Evolutionary conservation across 2,329 filamentous ascomycete species (phyloP).

Genomic region (Penicillium sp.): DNA sequence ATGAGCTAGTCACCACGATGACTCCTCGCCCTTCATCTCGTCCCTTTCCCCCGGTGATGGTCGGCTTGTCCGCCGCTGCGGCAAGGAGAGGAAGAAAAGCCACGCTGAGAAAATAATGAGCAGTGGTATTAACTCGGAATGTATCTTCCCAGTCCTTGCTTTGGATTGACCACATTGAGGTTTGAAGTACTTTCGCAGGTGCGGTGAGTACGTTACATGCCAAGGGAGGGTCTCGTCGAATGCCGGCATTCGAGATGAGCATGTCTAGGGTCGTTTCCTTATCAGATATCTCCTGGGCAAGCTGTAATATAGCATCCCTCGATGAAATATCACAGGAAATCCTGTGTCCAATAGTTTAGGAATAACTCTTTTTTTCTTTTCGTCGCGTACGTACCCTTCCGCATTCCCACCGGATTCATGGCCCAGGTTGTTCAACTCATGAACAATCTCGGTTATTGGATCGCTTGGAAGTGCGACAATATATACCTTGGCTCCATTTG

Average conservation of each 20-base stretch:
- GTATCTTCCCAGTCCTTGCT: conserved; percentile 52
- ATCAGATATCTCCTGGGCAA: conserved; percentile 38
- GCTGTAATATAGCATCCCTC: conserved; percentile 46
- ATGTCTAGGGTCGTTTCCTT: conserved; percentile 51
- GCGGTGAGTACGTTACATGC: conserved; percentile 52
- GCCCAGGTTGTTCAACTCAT: conserved; percentile 47
- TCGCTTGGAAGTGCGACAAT: conserved; percentile 48
- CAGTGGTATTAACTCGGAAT: conserved; percentile 55
- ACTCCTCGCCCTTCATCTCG: conserved; percentile 50
- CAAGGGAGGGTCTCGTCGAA: conserved; percentile 50
- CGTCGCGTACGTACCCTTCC: conserved; percentile 36
- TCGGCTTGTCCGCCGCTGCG: conserved; percentile 39
- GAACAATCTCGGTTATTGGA: conserved; percentile 44
- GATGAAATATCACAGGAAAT: conserved; percentile 41
- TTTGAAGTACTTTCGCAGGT: conserved; percentile 48
- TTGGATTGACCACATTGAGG: conserved; percentile 53
- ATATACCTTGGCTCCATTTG: conserved; percentile 54
- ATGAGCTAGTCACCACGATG: conserved; percentile 56
- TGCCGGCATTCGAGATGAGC: conserved; percentile 56
- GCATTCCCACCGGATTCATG: conserved; percentile 42
- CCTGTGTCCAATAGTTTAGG: conserved; percentile 10
- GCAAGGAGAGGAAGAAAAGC: conserved; percentile 51
- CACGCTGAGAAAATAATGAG: conserved; percentile 56
- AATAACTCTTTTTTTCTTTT: neutral
- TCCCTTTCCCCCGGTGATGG: conserved; percentile 33